These are phyloP conservation scores for Senna siamea DNA, from an alignment of 306 rosid species.

Conservation along the genomic window DNA sequence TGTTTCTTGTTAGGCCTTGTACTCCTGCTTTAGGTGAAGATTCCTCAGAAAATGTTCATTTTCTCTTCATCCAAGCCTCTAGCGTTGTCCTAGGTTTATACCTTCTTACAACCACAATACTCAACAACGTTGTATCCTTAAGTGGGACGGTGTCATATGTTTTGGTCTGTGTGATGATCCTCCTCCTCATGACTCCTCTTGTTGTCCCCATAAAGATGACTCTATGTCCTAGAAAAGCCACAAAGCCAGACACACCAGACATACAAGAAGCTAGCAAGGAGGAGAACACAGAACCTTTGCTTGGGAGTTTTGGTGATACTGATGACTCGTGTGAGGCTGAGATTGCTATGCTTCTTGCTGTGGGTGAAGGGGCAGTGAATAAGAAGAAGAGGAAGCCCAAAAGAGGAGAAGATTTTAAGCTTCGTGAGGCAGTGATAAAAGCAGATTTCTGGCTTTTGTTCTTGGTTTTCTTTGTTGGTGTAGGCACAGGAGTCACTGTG, in stretches of 20 bases:
- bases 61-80: slow-evolving; percentile 66
- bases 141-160: slow-evolving; percentile 39
- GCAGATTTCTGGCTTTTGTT: slow-evolving; percentile 89
- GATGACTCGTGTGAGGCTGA: slow-evolving; percentile 69
- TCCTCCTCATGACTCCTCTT: slow-evolving; percentile 80
- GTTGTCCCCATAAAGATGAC: slow-evolving; percentile 83
- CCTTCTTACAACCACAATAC: slow-evolving; percentile 60
- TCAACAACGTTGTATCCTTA: slow-evolving; percentile 38
- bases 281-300: slow-evolving; percentile 48
- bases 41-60: slow-evolving; percentile 54
- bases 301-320: slow-evolving; percentile 54
- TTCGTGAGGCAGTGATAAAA: slow-evolving; percentile 70
- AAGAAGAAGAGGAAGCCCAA: slow-evolving; percentile 76
- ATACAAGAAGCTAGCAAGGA: slow-evolving; percentile 35
- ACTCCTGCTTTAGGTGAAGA: slow-evolving; percentile 70
- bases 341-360: slow-evolving; percentile 80
- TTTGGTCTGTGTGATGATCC: slow-evolving; percentile 56
- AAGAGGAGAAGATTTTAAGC: slow-evolving; percentile 82
- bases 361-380: slow-evolving; percentile 81
- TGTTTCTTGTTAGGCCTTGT: slow-evolving; percentile 75
- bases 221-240: slow-evolving; percentile 44
- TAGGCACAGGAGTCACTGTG: slow-evolving; percentile 85
- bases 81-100: slow-evolving; percentile 68
- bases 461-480: slow-evolving; percentile 75
- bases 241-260: slow-evolving; percentile 31